A percentile compares a stretch with the other conserved stretches of the same genome.
These are phyloP conservation scores for Capronia epimyces DNA, from an alignment of 2,329 filamentous ascomycete genomes.

Conservation along the genomic window DNA sequence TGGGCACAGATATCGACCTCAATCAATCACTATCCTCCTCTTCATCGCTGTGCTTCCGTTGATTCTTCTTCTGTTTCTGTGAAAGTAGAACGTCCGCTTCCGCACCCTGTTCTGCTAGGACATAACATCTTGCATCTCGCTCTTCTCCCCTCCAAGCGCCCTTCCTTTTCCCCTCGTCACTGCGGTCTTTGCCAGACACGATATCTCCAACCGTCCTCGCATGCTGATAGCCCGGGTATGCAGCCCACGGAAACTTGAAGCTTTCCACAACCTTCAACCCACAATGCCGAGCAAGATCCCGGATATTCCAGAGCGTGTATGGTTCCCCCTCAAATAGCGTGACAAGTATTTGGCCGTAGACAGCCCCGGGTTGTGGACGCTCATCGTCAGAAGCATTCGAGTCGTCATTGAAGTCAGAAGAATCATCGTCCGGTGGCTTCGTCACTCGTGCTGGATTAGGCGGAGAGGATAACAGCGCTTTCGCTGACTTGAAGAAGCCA, in stretches of 20 bases:
- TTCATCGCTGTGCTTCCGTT: constrained; percentile 32
- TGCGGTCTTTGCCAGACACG: constrained; percentile 35
- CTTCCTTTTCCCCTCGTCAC: constrained; percentile 28
- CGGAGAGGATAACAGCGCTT: constrained; percentile 34
- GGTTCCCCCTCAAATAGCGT: constrained; percentile 91
- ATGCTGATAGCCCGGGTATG: constrained; percentile 45
- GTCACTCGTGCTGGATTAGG: constrained; percentile 4
- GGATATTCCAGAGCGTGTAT: constrained; percentile 92
- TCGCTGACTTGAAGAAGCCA: constrained; percentile 44
- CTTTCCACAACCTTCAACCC: constrained; percentile 44
- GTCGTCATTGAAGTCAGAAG: constrained; percentile 24
- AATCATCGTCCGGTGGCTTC: constrained; percentile 17
- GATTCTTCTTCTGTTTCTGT: constrained; percentile 32
- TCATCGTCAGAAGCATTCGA: constrained; percentile 3
- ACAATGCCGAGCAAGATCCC: constrained; percentile 72
- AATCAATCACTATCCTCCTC: constrained; percentile 28
- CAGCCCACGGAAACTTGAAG: constrained; percentile 45
- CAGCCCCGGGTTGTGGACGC: constrained; percentile 16
- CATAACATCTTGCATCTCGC: constrained; percentile 43
- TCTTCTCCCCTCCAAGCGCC: constrained; percentile 47
- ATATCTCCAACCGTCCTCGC: constrained; percentile 44
- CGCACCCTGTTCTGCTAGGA: constrained; percentile 41
- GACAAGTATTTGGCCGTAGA: constrained; percentile 61
- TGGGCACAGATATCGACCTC: too few relatives aligned
- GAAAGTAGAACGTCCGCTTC: constrained; percentile 23